These are phyloP conservation scores for Ophiostoma tasmaniense DNA, from an alignment of 2,329 filamentous ascomycete genomes.

Conservation along the genomic window DNA sequence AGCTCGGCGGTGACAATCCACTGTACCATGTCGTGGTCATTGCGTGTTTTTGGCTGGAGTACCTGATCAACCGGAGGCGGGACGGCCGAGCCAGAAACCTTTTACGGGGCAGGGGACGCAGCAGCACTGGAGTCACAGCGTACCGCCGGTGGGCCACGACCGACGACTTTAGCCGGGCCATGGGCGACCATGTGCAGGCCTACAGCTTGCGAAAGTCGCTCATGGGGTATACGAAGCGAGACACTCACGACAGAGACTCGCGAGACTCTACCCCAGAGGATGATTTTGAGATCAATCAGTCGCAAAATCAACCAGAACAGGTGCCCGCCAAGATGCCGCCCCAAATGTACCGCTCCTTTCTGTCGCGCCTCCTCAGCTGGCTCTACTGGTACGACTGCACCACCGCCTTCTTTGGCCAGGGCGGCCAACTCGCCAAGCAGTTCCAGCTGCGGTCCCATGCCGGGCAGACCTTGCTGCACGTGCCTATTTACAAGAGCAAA, in stretches of 20 bases:
- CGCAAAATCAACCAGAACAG: background rate
- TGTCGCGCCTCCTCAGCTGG: slow-evolving; percentile 13
- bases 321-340: slow-evolving; percentile 5
- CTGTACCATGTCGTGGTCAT: background rate
- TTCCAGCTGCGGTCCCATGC: background rate
- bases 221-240: background rate
- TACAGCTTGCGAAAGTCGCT: background rate
- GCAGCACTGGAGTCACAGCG: background rate
- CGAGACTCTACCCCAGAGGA: background rate
- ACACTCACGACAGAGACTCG: background rate
- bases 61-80: background rate
- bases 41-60: background rate
- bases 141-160: background rate
- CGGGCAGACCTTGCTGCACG: background rate
- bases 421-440: background rate
- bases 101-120: background rate
- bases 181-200: background rate
- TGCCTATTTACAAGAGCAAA: background rate
- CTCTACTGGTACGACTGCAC: slow-evolving; percentile 14
- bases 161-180: background rate
- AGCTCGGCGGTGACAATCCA: background rate
- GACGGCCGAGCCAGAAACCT: background rate
- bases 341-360: slow-evolving; percentile 10
- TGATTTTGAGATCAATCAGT: background rate
- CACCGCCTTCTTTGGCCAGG: slow-evolving; percentile 10